These are phyloP conservation scores for Leptodermis oblonga DNA, from an alignment of 257 asterid species.

Conservation along the genomic window DNA sequence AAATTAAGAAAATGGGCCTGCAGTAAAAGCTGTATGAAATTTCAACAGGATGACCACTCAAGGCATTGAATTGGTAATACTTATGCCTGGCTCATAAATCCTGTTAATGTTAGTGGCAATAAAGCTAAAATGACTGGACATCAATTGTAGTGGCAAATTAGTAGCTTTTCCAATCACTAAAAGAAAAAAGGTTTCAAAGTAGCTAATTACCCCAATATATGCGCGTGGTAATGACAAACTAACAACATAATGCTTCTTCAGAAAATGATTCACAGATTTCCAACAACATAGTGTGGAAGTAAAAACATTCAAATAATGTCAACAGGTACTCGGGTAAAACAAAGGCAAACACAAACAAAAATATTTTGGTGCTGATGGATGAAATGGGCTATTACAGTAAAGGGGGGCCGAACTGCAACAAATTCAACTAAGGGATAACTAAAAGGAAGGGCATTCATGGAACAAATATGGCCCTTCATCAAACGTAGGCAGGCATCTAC, in stretches of 20 bases:
- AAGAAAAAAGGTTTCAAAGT: not conserved
- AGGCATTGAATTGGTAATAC: not conserved
- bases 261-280: not conserved
- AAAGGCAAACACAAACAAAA: no score
- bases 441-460: not conserved
- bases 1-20: not conserved
- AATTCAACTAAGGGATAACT: not conserved
- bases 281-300: not conserved
- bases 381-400: no score
- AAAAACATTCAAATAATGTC: no score
- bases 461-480: not conserved
- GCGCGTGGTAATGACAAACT: not conserved
- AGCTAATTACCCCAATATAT: not conserved
- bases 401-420: no score
- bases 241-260: not conserved
- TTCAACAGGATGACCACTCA: not conserved
- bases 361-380: no score
- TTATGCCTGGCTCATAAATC: not conserved
- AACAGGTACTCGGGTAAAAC: no score
- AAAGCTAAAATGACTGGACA: not conserved
- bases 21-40: not conserved
- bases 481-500: not conserved
- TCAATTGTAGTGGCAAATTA: not conserved
- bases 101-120: not conserved
- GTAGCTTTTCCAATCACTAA: not conserved